phyloP scores from a whole-genome alignment of 2,329 filamentous ascomycete genomes.

The Nigrospora sphaerica region DNA sequence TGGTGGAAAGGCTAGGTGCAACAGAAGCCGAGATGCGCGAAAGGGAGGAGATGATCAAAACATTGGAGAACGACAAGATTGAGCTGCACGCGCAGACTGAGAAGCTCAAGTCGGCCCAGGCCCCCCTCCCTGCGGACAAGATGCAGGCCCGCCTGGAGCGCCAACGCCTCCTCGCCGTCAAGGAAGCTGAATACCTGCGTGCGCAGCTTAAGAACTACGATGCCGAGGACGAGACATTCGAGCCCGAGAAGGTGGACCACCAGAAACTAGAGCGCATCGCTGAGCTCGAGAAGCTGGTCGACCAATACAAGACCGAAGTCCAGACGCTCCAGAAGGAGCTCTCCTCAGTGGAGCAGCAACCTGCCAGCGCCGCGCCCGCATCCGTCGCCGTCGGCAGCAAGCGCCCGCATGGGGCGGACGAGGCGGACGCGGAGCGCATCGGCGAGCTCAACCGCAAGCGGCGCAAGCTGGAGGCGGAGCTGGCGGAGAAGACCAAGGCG shows the following conservation, averaged over 20 bases:
- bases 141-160: slow-evolving; percentile 71
- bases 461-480: slow-evolving; percentile 44
- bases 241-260: slow-evolving; percentile 71
- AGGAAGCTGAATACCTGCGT: slow-evolving; percentile 90
- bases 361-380: slow-evolving; percentile 24
- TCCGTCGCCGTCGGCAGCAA: slow-evolving; percentile 48
- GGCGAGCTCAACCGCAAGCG: slow-evolving; percentile 84
- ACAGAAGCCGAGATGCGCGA: slow-evolving; percentile 72
- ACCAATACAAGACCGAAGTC: slow-evolving; percentile 78
- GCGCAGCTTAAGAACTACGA: slow-evolving; percentile 88
- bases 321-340: slow-evolving; percentile 68
- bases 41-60: slow-evolving; percentile 67
- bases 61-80: slow-evolving; percentile 62
- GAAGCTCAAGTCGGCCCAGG: slow-evolving; percentile 49
- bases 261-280: slow-evolving; percentile 67
- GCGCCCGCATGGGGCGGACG: slow-evolving; percentile 52
- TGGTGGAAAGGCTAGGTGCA: slow-evolving; percentile 74
- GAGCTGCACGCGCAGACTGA: slow-evolving; percentile 63
- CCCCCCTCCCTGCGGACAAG: slow-evolving; percentile 51
- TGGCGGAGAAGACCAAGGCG: slow-evolving; percentile 61
- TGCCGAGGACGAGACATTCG: slow-evolving; percentile 79
- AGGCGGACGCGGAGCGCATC: slow-evolving; percentile 60
- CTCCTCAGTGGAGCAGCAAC: slow-evolving; percentile 49
- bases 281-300: slow-evolving; percentile 78
- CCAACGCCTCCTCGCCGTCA: slow-evolving; percentile 76